Conservation (phyloP, 2,329 filamentous ascomycete genomes). For the Bipolaris sorokiniana region DNA sequence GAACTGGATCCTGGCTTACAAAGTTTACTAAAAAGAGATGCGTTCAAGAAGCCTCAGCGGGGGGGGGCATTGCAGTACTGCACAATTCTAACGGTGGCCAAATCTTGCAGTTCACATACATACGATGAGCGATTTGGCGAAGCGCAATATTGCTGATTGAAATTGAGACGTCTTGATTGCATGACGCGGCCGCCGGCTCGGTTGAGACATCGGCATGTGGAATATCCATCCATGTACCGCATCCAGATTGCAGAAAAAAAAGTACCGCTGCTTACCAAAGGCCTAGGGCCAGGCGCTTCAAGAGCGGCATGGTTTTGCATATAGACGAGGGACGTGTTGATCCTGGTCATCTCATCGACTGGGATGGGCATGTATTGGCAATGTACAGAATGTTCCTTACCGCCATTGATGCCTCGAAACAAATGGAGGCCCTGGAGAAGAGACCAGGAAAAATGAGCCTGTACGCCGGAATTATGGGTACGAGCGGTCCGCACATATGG, state of each 20-base stretch:
- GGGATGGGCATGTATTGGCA: neutral
- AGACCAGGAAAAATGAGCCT: neutral
- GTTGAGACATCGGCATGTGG: neutral
- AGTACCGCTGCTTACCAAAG: slow-evolving; percentile 1
- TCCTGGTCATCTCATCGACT: neutral
- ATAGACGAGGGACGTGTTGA: neutral
- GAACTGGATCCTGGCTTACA: neutral
- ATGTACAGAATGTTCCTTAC: neutral
- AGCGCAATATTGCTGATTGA: neutral
- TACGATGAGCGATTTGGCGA: neutral
- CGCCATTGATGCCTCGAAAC: neutral
- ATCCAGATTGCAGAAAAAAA: neutral
- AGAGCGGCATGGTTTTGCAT: neutral
- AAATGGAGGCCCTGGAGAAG: neutral
- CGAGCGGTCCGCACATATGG: no score
- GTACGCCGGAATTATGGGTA: neutral
- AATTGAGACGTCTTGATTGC: neutral
- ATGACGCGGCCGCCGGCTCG: neutral
- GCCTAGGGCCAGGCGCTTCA: neutral
- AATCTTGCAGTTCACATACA: neutral
- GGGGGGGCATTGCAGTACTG: neutral
- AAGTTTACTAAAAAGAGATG: slow-evolving; percentile 1
- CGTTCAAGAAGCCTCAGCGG: slow-evolving; percentile 4
- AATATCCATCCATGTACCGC: neutral
- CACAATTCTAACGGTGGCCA: neutral